Conservation (phyloP, 2,329 filamentous ascomycete species). For the Cladosporium cucumerinum region DNA sequence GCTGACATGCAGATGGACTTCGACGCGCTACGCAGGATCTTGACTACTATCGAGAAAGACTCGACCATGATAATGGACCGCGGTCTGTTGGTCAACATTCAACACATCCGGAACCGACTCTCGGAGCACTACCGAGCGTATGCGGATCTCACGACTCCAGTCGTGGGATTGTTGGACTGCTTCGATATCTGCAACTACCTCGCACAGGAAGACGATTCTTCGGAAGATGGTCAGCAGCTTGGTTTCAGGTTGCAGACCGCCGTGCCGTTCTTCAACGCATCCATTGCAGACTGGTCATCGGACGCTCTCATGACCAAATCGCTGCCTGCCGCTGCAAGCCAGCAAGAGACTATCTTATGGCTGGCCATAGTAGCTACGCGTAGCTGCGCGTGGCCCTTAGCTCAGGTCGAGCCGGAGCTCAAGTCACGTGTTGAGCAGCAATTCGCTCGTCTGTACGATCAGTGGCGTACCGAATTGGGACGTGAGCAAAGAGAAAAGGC, state of each 20-base stretch:
- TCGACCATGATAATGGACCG: neutral
- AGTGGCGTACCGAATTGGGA: slow-evolving; percentile 76
- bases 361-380: slow-evolving; percentile 24
- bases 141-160: slow-evolving; percentile 76
- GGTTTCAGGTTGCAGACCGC: slow-evolving; percentile 9
- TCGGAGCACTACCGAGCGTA: slow-evolving; percentile 70
- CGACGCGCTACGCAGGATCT: slow-evolving; percentile 27
- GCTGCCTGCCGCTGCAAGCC: slow-evolving; percentile 17
- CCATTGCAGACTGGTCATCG: slow-evolving; percentile 21
- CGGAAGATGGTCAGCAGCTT: neutral
- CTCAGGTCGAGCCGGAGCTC: slow-evolving; percentile 18
- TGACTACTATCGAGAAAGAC: slow-evolving; percentile 16
- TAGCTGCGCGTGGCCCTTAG: slow-evolving; percentile 16
- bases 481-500: slow-evolving; percentile 73
- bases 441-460: slow-evolving; percentile 69
- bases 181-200: slow-evolving; percentile 45
- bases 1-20: slow-evolving; percentile 78
- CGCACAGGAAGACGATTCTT: neutral
- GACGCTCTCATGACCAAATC: slow-evolving; percentile 25
- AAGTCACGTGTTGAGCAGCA: slow-evolving; percentile 59
- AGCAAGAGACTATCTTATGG: slow-evolving; percentile 26
- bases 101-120: slow-evolving; percentile 67
- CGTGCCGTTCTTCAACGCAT: slow-evolving; percentile 26
- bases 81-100: slow-evolving; percentile 34
- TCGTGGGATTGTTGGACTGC: slow-evolving; percentile 75